A percentile compares a stretch with the other conserved stretches of the same genome.
Conservation (phyloP, 208 protist species). For the Acanthamoeba lugdunensis region DNA sequence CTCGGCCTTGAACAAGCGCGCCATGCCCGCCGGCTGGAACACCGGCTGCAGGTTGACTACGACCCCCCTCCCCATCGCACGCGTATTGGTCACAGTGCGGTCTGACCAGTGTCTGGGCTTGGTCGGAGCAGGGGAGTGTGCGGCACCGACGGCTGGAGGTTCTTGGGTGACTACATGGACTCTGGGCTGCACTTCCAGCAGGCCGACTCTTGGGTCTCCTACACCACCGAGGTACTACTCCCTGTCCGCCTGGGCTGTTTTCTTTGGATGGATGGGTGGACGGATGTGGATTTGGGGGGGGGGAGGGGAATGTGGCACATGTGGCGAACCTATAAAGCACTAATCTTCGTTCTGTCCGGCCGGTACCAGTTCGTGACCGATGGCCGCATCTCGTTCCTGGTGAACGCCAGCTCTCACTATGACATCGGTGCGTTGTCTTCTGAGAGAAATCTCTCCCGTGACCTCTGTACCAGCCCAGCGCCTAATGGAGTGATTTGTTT, state of each 20-base stretch:
- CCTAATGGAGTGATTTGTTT: background rate
- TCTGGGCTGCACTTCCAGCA: conserved; percentile 62
- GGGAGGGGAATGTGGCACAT: too few relatives aligned
- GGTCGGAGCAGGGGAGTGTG: conserved; percentile 30
- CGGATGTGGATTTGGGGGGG: too few relatives aligned
- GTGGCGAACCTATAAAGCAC: too few relatives aligned
- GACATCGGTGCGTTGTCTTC: conserved; percentile 32
- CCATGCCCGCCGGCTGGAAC: background rate
- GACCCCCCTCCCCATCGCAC: background rate
- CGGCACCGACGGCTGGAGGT: conserved; percentile 49
- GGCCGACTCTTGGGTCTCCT: conserved; percentile 65
- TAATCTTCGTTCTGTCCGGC: background rate
- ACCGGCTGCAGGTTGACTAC: conserved; percentile 17
- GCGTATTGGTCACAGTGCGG: too few relatives aligned
- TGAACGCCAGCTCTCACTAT: conserved; percentile 48
- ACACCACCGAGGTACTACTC: background rate
- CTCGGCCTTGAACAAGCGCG: background rate
- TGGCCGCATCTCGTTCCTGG: conserved; percentile 41
- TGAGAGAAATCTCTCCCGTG: background rate
- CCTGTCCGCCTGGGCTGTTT: too few relatives aligned
- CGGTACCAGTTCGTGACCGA: background rate
- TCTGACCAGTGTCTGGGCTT: background rate
- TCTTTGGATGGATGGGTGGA: too few relatives aligned
- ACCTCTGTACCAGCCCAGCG: background rate
- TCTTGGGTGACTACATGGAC: conserved; percentile 65